A percentile compares a stretch with the other conserved stretches of the same genome.
Conservation (phyloP, 2,329 filamentous ascomycete genomes). For the Ceratocystiopsis minuta region DNA sequence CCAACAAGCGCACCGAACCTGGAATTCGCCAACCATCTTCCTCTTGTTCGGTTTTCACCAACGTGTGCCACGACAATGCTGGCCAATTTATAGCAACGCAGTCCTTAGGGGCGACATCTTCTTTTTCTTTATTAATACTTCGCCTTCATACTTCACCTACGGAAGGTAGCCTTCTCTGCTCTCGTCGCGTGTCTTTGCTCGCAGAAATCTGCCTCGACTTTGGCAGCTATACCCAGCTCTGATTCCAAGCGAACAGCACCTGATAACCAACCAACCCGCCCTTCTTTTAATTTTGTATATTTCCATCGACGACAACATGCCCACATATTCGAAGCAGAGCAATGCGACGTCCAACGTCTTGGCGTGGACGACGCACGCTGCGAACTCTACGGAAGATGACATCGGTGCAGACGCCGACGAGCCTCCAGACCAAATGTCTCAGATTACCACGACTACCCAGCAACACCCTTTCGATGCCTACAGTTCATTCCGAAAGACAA, state of each 20-base stretch:
- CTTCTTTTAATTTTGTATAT: not conserved
- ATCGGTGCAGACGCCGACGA: slow-evolving; percentile 47
- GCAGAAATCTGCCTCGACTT: not conserved
- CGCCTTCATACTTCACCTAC: not conserved
- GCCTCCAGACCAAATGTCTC: slow-evolving; percentile 47
- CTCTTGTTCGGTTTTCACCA: no score
- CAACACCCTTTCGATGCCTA: slow-evolving; percentile 4
- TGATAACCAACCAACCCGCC: no score
- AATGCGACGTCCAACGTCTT: slow-evolving; percentile 24
- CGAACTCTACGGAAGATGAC: slow-evolving; percentile 37
- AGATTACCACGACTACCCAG: slow-evolving; percentile 6
- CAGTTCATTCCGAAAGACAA: slow-evolving; percentile 28
- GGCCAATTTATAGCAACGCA: slow-evolving; percentile 16
- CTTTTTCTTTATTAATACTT: slow-evolving; percentile 5
- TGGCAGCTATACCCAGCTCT: not conserved
- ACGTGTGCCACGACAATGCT: slow-evolving; percentile 11
- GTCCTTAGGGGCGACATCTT: slow-evolving; percentile 26
- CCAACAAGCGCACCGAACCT: no score
- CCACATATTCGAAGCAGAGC: slow-evolving; percentile 18
- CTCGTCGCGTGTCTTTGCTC: not conserved
- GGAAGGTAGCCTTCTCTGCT: not conserved
- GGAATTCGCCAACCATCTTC: no score
- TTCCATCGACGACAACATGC: slow-evolving; percentile 7
- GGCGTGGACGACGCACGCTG: slow-evolving; percentile 26
- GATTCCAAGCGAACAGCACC: no score